A percentile compares a stretch with the other conserved stretches of the same genome.
Conservation (phyloP, 2,329 filamentous ascomycete species). For the Xenoacremonium recifei region DNA sequence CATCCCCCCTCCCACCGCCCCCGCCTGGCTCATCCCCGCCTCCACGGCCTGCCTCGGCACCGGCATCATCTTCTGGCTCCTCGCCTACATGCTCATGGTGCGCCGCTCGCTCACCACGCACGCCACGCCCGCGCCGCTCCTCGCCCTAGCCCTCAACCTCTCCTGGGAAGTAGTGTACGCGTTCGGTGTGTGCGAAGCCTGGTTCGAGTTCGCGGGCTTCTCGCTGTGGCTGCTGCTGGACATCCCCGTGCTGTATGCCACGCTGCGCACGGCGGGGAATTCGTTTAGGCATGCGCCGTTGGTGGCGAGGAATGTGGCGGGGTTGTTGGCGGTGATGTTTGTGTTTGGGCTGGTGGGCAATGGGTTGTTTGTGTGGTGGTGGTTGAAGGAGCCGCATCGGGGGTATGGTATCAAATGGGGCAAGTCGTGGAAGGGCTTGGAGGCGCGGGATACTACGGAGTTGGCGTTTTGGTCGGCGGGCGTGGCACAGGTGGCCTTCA, state of each 20-base stretch:
- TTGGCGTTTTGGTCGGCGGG: conserved; percentile 48
- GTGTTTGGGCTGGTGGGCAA: conserved; percentile 37
- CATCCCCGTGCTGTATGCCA: conserved; percentile 44
- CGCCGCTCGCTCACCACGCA: conserved; percentile 43
- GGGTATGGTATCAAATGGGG: conserved; percentile 44
- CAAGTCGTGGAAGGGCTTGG: conserved; percentile 40
- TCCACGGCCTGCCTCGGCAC: conserved; percentile 33
- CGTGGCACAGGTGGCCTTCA: conserved; percentile 41
- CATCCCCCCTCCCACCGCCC: conserved; percentile 33
- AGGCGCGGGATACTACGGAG: conserved; percentile 47
- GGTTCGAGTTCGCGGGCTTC: conserved; percentile 44
- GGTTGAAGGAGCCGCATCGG: conserved; percentile 40
- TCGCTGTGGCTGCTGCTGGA: conserved; percentile 49
- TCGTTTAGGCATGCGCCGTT: conserved; percentile 43
- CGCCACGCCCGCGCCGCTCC: conserved; percentile 49
- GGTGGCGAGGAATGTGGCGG: conserved; percentile 39
- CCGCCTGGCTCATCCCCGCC: conserved; percentile 37
- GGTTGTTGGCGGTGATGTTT: conserved; percentile 35
- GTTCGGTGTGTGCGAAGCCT: conserved; percentile 43
- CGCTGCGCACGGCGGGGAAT: conserved; percentile 40
- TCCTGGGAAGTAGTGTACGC: conserved; percentile 52
- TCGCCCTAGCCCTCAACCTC: conserved; percentile 48
- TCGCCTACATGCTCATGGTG: conserved; percentile 46
- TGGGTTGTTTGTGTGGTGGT: conserved; percentile 45
- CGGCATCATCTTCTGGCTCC: conserved; percentile 40